Evolutionary conservation across 164 flowering plant species (phyloP).

Genomic region (Liriodendron chinense): DNA sequence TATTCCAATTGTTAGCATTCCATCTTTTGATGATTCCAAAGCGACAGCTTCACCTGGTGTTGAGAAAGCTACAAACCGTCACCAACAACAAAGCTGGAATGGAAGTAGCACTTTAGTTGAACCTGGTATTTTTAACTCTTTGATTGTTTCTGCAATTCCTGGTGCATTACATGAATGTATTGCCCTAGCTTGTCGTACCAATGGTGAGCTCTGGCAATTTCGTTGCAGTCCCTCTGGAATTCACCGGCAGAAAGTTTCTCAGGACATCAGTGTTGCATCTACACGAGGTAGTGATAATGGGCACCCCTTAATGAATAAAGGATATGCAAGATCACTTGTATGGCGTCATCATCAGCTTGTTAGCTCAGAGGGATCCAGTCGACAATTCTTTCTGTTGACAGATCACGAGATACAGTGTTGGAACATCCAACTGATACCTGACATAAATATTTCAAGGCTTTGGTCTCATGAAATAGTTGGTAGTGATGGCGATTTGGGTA

Average conservation of each 20-base stretch:
- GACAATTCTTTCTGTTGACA: slow-evolving; percentile 70
- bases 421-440: slow-evolving; percentile 31
- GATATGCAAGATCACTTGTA: slow-evolving; percentile 71
- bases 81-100: slow-evolving; percentile 22
- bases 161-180: slow-evolving; percentile 33
- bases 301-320: slow-evolving; percentile 35
- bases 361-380: slow-evolving; percentile 25
- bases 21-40: slow-evolving; percentile 39
- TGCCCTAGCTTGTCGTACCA: slow-evolving; percentile 64
- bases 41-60: slow-evolving; percentile 24
- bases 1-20: slow-evolving; percentile 34
- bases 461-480: slow-evolving; percentile 91
- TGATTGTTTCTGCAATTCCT: slow-evolving; percentile 65
- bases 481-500: slow-evolving; percentile 69
- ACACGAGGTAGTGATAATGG: slow-evolving; percentile 33
- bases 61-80: slow-evolving; percentile 31
- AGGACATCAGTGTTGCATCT: slow-evolving; percentile 19
- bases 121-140: slow-evolving; percentile 44
- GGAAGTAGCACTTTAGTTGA: slow-evolving; percentile 25
- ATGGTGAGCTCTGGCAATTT: slow-evolving; percentile 80
- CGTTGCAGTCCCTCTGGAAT: slow-evolving; percentile 56
- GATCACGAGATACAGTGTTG: slow-evolving; percentile 82
- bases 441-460: slow-evolving; percentile 46
- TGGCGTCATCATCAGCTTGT: slow-evolving; percentile 44
- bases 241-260: slow-evolving; percentile 25